phyloP scores from a whole-genome alignment of 1,284 basidiomycete genomes.

The Trametes polyzona region DNA sequence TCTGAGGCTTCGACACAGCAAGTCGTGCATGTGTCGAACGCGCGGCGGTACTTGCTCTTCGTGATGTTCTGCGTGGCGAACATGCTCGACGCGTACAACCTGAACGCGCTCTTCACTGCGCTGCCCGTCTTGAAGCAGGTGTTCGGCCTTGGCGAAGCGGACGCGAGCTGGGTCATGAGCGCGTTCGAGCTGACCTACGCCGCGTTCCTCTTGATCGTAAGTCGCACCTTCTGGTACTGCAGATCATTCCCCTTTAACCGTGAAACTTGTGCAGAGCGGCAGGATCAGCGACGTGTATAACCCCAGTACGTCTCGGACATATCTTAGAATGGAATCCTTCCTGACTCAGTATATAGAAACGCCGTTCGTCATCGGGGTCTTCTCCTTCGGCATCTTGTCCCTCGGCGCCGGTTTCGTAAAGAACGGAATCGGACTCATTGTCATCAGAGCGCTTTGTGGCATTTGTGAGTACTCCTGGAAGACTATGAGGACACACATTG shows the following conservation, averaged over 20 bases:
- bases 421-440: constrained; percentile 36
- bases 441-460: constrained; percentile 37
- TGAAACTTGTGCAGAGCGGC: constrained; percentile 33
- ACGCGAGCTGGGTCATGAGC: constrained; percentile 41
- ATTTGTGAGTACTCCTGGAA: constrained; percentile 14
- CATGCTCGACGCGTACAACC: constrained; percentile 42
- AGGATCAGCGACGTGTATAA: constrained; percentile 40
- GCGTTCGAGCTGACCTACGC: constrained; percentile 44
- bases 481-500: neutral
- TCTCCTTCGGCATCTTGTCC: constrained; percentile 34
- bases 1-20: neutral
- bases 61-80: constrained; percentile 39
- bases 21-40: constrained; percentile 3
- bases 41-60: constrained; percentile 30
- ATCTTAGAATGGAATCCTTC: neutral
- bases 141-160: constrained; percentile 20
- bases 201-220: constrained; percentile 35
- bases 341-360: constrained; percentile 23
- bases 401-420: constrained; percentile 37
- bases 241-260: neutral
- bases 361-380: constrained; percentile 34
- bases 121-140: constrained; percentile 28
- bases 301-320: constrained; percentile 33
- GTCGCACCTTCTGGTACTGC: constrained; percentile 7
- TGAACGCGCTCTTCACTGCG: constrained; percentile 37